Percentiles rank a stretch among this genome's conserved stretches.
phyloP scores from a whole-genome alignment of 108 stramenopile genomes.

The Craspedostauros australis region DNA sequence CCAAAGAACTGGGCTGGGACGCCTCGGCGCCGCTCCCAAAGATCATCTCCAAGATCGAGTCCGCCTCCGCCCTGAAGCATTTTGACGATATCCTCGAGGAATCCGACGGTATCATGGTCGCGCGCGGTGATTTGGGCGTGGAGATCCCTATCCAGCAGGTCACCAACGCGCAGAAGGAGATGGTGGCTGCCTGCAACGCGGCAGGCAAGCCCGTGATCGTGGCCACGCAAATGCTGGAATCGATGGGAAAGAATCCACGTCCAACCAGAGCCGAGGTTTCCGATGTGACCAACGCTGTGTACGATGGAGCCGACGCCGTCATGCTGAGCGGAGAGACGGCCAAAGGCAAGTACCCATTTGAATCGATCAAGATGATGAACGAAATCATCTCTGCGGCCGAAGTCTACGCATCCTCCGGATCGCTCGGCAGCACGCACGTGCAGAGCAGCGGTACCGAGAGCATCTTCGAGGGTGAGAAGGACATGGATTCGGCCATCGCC shows the following conservation, averaged over 20 bases:
- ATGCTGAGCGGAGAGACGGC: slow-evolving; percentile 99
- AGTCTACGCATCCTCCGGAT: slow-evolving; percentile 30
- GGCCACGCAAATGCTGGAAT: slow-evolving; percentile 98
- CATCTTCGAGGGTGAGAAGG: slow-evolving; percentile 18
- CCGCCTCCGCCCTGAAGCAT: slow-evolving; percentile 68
- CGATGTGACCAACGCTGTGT: slow-evolving; percentile 98
- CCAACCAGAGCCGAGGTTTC: slow-evolving; percentile 97
- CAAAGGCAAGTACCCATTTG: slow-evolving; percentile 92
- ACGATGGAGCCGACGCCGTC: slow-evolving; percentile 98
- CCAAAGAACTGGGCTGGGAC: slow-evolving; percentile 61
- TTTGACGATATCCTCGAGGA: slow-evolving; percentile 87
- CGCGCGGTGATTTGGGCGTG: slow-evolving; percentile 83
- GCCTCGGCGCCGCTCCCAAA: slow-evolving; percentile 52
- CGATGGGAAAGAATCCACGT: slow-evolving; percentile 96
- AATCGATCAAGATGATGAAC: slow-evolving; percentile 92
- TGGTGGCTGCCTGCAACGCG: slow-evolving; percentile 90
- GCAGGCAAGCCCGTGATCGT: slow-evolving; percentile 95
- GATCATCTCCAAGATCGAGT: slow-evolving; percentile 87
- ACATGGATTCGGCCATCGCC: slow-evolving; percentile 67
- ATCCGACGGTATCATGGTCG: slow-evolving; percentile 90
- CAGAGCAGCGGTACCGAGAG: slow-evolving; percentile 7
- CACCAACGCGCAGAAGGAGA: slow-evolving; percentile 96
- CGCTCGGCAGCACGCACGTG: slow-evolving; percentile 16
- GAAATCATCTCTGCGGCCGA: slow-evolving; percentile 82
- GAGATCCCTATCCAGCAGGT: slow-evolving; percentile 93